Evolutionary conservation across 2,329 filamentous ascomycete species (phyloP), one percentile per base, ranked within the genome.

Genomic region (Colletotrichum liriopes): DNA sequence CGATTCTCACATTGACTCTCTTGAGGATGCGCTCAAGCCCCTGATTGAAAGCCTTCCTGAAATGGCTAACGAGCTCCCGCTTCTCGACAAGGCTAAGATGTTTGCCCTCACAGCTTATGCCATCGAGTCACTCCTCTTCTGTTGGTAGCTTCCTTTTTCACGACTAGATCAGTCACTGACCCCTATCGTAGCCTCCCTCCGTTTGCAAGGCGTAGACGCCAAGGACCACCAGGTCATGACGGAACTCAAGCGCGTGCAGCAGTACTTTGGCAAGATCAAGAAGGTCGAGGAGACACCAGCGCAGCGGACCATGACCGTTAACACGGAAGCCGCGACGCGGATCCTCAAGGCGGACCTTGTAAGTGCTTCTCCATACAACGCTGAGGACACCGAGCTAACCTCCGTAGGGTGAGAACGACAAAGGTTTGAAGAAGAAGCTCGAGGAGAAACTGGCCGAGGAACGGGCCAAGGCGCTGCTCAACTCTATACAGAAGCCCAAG

Each of bases 51-150:
- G 87, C 61, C 84, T 98, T 54, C 86, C 90, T 62, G 90, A 92
- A 51, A 89, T 90, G 68, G 91, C 94, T 6, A 92, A 91, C 67
- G 94, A 94, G 79, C 87, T 98, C 37, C 95, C 96, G 1, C 87
- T 98, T n/a, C 88, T 99, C 73, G 96, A 98, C 85, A 95, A 94
- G 84, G 95, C 96, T 9, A 98, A 98, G 84, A 91, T 98, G 72
- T 94, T 97, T 80, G 92, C 96, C n/a, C 87, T 97, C 26, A 88
- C 92, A 63, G 93, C 94, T 23, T 99, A 98, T 81, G 90, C 95
- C 0, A 92, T 99, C 74, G 96, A 98, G 79, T 97, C 95, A 0
- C 85, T 98, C 12, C 85, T 99, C 9, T 98, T 97, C 82, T 93
- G 93, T 95, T 83, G 74, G 90, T 79, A 41, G 16, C 8, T n/a